Percentiles rank a stretch among this genome's conserved stretches.
phyloP scores from a whole-genome alignment of 164 flowering plant species.

The Sextonia rubra region DNA sequence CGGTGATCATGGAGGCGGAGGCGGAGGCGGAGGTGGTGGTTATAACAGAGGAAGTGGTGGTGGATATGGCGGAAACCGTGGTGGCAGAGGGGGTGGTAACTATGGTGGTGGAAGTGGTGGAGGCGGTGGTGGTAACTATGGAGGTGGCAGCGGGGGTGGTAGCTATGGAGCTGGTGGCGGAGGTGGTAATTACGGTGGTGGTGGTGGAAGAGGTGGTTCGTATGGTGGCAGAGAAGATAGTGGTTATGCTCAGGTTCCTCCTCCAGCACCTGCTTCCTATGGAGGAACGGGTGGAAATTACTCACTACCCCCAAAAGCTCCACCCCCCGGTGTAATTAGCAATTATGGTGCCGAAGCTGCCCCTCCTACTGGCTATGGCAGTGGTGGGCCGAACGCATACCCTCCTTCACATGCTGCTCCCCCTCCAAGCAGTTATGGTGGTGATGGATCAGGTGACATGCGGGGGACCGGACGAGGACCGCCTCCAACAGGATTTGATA shows the following conservation, averaged over 20 bases:
- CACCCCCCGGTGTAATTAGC: constrained; percentile 50
- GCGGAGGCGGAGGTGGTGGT: constrained; percentile 14
- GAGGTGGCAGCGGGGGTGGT: constrained; percentile 30
- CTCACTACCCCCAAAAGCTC: constrained; percentile 46
- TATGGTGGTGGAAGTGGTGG: constrained; percentile 22
- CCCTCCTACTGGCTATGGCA: constrained; percentile 71
- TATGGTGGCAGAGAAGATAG: constrained; percentile 54
- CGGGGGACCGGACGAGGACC: constrained; percentile 44
- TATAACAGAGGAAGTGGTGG: constrained; percentile 12
- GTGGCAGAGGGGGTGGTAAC: constrained; percentile 31
- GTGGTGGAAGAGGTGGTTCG: constrained; percentile 50
- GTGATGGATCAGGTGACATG: constrained; percentile 33
- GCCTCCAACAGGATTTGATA: constrained; percentile 32
- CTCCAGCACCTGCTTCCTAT: constrained; percentile 41
- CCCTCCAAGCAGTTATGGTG: constrained; percentile 42
- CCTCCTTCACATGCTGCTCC: constrained; percentile 67
- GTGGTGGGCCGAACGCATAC: constrained; percentile 56
- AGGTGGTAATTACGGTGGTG: constrained; percentile 25
- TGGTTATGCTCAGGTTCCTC: constrained; percentile 53
- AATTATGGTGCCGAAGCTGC: constrained; percentile 66
- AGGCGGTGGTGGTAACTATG: constrained; percentile 7
- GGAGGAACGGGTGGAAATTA: constrained; percentile 52
- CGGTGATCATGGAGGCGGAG: constrained; percentile 3
- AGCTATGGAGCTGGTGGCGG: constrained; percentile 24
- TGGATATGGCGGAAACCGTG: constrained; percentile 25